These are phyloP conservation scores for Heliosperma pusillum DNA, from an alignment of 148 eudicot genomes.

Conservation along the genomic window DNA sequence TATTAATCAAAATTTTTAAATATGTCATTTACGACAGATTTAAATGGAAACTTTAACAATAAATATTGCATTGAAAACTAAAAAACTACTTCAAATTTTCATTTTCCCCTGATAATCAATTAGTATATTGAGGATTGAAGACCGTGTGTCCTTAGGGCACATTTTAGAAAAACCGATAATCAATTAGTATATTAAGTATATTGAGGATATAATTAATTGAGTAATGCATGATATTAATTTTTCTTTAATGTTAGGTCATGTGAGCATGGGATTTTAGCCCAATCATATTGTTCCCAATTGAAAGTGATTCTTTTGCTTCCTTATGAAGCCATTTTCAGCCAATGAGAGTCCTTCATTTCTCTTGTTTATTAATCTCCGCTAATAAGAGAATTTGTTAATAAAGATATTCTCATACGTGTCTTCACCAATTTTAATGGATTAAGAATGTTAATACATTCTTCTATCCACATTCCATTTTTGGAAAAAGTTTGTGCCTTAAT, in stretches of 20 bases:
- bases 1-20: no score
- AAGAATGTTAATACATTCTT: constrained; percentile 9
- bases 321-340: constrained; percentile 48
- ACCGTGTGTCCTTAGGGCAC: no score
- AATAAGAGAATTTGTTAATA: constrained; percentile 21
- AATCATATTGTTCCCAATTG: constrained; percentile 31
- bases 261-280: constrained; percentile 32
- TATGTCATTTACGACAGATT: no score
- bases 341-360: constrained; percentile 24
- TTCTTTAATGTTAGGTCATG: constrained; percentile 14
- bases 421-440: constrained; percentile 16
- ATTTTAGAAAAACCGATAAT: no score
- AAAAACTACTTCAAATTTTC: no score
- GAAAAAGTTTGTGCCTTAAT: neutral
- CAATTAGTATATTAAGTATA: neutral
- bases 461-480: constrained; percentile 16
- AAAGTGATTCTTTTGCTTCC: constrained; percentile 54
- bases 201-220: neutral
- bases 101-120: no score
- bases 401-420: constrained; percentile 26
- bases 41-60: no score
- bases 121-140: no score
- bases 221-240: constrained; percentile 15
- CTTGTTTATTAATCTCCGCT: constrained; percentile 20
- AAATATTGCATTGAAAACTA: no score